Evolutionary conservation across 129 eudicot species (phyloP).

Genomic region (Tagetes erecta): DNA sequence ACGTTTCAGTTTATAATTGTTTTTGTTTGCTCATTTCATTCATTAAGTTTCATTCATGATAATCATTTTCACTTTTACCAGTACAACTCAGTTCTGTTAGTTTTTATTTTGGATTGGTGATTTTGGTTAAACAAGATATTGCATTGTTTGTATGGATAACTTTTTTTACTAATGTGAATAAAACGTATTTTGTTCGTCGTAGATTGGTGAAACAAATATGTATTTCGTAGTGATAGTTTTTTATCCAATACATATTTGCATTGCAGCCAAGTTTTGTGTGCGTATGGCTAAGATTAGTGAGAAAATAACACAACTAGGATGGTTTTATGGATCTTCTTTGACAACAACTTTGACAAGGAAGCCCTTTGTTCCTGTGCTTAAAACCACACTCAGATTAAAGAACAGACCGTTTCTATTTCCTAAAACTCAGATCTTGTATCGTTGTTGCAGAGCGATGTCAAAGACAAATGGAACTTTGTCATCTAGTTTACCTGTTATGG

Average conservation of each 20-base stretch:
- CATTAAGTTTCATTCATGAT: background rate
- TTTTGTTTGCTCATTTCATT: background rate
- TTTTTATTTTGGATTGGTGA: background rate
- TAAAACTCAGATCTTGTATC: conserved; percentile 15
- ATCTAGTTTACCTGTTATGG: conserved; percentile 11
- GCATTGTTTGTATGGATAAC: background rate
- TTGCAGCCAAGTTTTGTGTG: conserved; percentile 36
- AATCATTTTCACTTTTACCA: background rate
- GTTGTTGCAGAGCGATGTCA: conserved; percentile 30
- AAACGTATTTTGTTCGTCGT: background rate
- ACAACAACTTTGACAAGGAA: conserved; percentile 30
- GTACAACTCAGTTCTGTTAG: background rate
- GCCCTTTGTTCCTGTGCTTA: conserved; percentile 12
- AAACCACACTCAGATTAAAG: conserved; percentile 20
- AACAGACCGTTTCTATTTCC: conserved; percentile 1
- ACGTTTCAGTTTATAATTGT: background rate
- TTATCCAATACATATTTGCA: conserved; percentile 15
- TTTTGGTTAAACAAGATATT: background rate
- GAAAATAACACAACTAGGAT: conserved; percentile 37
- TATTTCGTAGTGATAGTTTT: conserved; percentile 26
- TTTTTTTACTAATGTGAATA: background rate
- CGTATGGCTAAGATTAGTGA: conserved; percentile 39
- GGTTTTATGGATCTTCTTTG: conserved; percentile 42
- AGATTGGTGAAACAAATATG: background rate
- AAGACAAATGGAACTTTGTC: conserved; percentile 17